Base-by-base conservation (phyloP, 257 asterid genomes). In the Jaltomata sinuosa region DNA sequence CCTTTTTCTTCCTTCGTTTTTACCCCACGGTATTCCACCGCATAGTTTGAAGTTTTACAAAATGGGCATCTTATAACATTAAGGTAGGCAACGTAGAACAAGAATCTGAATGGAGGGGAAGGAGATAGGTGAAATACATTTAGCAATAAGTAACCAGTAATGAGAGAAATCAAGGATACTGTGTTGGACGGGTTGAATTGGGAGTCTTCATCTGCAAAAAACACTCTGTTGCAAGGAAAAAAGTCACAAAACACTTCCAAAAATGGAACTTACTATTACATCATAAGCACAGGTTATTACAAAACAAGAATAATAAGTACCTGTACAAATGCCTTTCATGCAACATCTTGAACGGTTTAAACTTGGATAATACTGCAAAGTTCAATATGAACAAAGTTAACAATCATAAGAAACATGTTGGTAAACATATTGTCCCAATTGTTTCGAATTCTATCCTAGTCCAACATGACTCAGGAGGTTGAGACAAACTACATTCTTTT, bases 141-240 rank as follows among this genome's bases (percentile, higher is more conserved):
- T 10, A 84, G 22, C 71, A 87, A 53, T 36, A 76, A 59, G 71
- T 18, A 78, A 31, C 53, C 68, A 61, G 83, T 64, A 87, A 42
- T 8, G 42, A 40, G 11, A 61, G 21, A 83, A 61, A 86, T 53
- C 72, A 86, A 92, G 99, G 99, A 97, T 95, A 95, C 99, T 97
- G 99, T 32, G 99, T 94, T 22, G 99, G 99, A 84, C 94, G 93
- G 31, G 96, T 88, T 45, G 99, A 92, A 89, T 93, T 95, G 83
- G 99, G 98, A 65, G 96, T 92, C 94, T 93, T 95, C 99, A 95
- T 97, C 93, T 94, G 98, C 93, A 95, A 88, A 90, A 97, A 97
- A 83, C 99, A 97, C 87, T 97, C 99, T 97, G 87, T 62, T 84
- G 86, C 49, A 83, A 62, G 87, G 76, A 87, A 85, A 87, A 49